Evolutionary conservation across 2,329 filamentous ascomycete genomes (phyloP).

Genomic region (Colletotrichum sp.): DNA sequence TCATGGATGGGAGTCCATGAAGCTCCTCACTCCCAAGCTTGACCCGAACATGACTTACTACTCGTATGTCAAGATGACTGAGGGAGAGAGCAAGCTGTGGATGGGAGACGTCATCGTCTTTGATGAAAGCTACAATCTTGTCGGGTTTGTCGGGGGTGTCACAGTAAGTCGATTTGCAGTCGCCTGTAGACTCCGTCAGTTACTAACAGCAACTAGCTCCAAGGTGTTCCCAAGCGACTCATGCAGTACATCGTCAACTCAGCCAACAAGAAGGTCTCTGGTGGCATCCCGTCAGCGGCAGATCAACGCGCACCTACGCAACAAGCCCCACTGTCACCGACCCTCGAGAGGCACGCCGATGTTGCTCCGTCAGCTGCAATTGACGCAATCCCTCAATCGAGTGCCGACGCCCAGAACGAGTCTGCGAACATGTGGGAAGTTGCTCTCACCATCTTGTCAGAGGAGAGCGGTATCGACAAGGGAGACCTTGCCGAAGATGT

Average conservation of each 20-base stretch:
- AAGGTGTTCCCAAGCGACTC: conserved; percentile 68
- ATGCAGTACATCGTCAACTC: conserved; percentile 65
- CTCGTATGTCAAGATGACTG: not conserved
- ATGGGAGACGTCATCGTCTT: not conserved
- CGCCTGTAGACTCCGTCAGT: rapidly evolving
- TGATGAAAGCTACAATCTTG: not conserved
- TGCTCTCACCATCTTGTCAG: not conserved
- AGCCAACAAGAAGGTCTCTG: conserved; percentile 42
- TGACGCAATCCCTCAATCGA: not conserved
- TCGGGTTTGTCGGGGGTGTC: not conserved
- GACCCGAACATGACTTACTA: conserved; percentile 44
- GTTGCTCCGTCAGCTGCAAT: not conserved
- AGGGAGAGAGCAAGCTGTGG: not conserved
- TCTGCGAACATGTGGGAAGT: not conserved
- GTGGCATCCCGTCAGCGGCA: conserved; percentile 44
- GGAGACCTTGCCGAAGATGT: not conserved
- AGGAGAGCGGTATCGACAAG: not conserved
- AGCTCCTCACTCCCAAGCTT: conserved; percentile 49
- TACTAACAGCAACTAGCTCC: conserved; percentile 49
- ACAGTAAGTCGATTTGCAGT: not conserved
- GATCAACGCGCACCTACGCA: conserved; percentile 36
- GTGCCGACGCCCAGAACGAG: not conserved
- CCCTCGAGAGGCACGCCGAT: not conserved
- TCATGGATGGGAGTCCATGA: conserved; percentile 61
- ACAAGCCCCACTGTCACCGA: not conserved